Base-by-base conservation (phyloP, 176 grass and related monocot species). In the Zoysia pacifica region DNA sequence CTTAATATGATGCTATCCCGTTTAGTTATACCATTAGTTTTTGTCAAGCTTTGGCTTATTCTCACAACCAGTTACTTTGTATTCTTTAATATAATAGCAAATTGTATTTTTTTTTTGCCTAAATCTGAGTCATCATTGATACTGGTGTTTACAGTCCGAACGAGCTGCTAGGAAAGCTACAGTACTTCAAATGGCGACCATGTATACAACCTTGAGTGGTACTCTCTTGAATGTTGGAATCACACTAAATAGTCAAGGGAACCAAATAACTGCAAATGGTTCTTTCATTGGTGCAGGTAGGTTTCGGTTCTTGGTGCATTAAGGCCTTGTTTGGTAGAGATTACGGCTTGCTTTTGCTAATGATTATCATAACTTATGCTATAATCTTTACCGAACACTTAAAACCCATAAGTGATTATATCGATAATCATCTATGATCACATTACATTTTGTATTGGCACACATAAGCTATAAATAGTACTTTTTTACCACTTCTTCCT, bases 221-320 rank as follows among this genome's bases (percentile, higher is more conserved):
- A 94, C 92, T 49, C 88, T 98, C 28, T 73, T 98, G 45, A 98
- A 98, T 67, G 84, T 98, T 42, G 92, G 91, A 58, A 85, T 98
- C 49, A 85, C 90, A 70, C 79, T 94, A 74, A 88, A 79, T 74
- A 86, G 81, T 79, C 92, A 94, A 93, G 95, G 95, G 53, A 89
- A 91, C 65, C 86, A 91, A 83, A 54, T 72, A 46, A 58, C 94
- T 5, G 88, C 92, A 73, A 94, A 89, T 46, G 84, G 90, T 67
- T 91, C 95, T 44, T 98, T 93, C 36, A 6, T 93, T 60, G 85
- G 85, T 37, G 90, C 95, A 77, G 91, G 95, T 98, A 72, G 51
- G 76, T 65, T 75, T 59, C 52, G 48, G 48, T 65, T 58, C 19
- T 73, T 67, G 13, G 47, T 77, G 72, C 3, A 1, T 28, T 28